Evolutionary conservation across 2,329 filamentous ascomycete genomes (phyloP), one percentile per base, ranked within the genome.

Genomic region (Apiospora sp.): DNA sequence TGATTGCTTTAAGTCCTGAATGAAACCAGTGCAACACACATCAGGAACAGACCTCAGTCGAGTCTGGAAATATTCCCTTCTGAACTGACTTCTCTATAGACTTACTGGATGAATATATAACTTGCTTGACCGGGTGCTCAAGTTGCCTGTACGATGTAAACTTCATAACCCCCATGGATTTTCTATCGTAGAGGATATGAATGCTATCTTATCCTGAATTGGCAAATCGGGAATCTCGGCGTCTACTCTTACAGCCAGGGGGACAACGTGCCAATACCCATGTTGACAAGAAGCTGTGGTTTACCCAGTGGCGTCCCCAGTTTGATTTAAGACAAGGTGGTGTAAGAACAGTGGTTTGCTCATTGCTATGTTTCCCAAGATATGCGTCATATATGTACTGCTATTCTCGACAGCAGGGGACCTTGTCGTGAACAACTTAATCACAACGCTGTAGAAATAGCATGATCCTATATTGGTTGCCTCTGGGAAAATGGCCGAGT

Each of bases 161-260:
- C 12, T 8, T 16, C 16, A 24, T 19, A 30, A 30, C 51, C 24
- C 14, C 24, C 24, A 5, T 4, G 27, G 13, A 24, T 24, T 54
- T 8, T 24, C n/a, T 27, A 14, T 24, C 1, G 10, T 54, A 14
- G 6, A 14, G 7, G 27, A 4, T 16, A 12, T 27, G 13, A 13
- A 54, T 30, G 6, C 49, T 1, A 5, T 12, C 51, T 27, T 24
- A 54, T 54, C 51, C 51, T 54, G 51, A 12, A 24, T 54, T 54
- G 51, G 51, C 51, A 5, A 54, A 30, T 1, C 30, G 51, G 16
- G 51, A 24, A 30, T 54, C 24, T 19, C 34, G 22, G 24, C 30
- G 8, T 16, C 43, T 67, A 74, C 80, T 80, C 76, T 79, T 84
- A 81, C 86, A 90, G 84, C 89, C 91, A 19, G 87, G 27, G 88